A percentile compares a stretch with the other conserved stretches of the same genome.
Evolutionary conservation across 805 yeast genomes (phyloP).

Genomic region (Candida khao-thaluensis): DNA sequence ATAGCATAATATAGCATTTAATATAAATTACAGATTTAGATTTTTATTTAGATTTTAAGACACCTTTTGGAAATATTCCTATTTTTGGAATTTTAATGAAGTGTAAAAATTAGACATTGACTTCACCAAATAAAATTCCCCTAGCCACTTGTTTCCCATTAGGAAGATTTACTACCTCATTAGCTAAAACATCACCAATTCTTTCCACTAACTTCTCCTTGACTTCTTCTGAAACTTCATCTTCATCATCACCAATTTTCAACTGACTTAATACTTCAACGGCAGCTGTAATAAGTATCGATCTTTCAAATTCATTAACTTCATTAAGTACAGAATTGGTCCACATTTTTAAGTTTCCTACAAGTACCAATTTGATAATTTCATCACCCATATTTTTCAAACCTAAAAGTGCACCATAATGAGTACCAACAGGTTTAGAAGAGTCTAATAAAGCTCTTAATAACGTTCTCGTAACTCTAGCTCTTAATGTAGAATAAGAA

Average conservation of each 20-base stretch:
- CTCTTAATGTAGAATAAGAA: constrained; percentile 83
- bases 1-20: neutral
- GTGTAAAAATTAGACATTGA: constrained; percentile 18
- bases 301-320: constrained; percentile 45
- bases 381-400: constrained; percentile 82
- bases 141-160: constrained; percentile 52
- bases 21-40: too few species aligned
- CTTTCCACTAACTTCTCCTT: constrained; percentile 49
- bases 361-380: constrained; percentile 75
- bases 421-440: constrained; percentile 80
- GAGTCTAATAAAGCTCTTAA: constrained; percentile 87
- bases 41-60: too few species aligned
- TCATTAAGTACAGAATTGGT: constrained; percentile 52
- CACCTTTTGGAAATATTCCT: too few species aligned
- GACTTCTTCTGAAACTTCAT: constrained; percentile 33
- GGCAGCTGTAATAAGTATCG: constrained; percentile 45
- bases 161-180: constrained; percentile 45
- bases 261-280: constrained; percentile 56
- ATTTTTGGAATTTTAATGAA: too few species aligned
- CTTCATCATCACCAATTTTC: constrained; percentile 30
- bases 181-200: constrained; percentile 60
- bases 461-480: constrained; percentile 90
- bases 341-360: constrained; percentile 88
- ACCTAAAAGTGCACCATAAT: constrained; percentile 89
- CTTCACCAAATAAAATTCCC: constrained; percentile 75